Evolutionary conservation across 148 eudicot genomes (phyloP).

Genomic region (Dianthus caryophyllus): DNA sequence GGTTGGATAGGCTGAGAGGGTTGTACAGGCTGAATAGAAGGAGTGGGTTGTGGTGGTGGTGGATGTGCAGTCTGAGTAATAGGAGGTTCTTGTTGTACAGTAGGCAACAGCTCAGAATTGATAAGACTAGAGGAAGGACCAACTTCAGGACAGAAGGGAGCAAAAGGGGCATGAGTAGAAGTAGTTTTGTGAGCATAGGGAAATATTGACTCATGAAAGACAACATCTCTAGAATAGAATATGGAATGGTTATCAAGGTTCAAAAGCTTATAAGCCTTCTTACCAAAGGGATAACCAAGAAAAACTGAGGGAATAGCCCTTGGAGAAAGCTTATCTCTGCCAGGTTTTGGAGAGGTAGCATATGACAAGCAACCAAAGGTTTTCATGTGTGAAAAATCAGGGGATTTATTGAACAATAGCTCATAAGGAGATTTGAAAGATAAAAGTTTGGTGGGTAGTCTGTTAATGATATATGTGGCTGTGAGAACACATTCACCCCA

Average conservation of each 20-base stretch:
- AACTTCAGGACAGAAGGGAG: no score
- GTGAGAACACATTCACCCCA: not conserved
- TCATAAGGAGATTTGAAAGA: not conserved
- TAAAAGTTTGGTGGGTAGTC: not conserved
- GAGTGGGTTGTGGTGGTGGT: no score
- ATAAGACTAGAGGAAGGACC: no score
- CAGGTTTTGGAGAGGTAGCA: not conserved
- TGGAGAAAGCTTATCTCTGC: not conserved
- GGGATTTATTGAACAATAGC: not conserved
- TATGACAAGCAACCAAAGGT: not conserved
- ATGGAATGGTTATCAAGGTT: not conserved
- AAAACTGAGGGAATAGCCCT: conserved; percentile 4
- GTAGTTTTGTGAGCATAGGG: no score
- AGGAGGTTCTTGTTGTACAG: no score
- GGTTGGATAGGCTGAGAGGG: no score
- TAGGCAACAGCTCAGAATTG: no score
- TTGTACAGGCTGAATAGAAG: no score
- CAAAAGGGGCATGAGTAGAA: no score
- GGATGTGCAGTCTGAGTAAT: no score
- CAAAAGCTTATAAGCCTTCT: not conserved
- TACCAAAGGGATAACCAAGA: not conserved
- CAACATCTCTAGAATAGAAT: not conserved
- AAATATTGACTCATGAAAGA: not conserved
- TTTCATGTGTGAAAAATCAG: not conserved
- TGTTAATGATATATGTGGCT: not conserved